Evolutionary conservation across 1,284 basidiomycete genomes (phyloP), one percentile per base, ranked within the genome.

Genomic region (Lignosus rhinocerotis): DNA sequence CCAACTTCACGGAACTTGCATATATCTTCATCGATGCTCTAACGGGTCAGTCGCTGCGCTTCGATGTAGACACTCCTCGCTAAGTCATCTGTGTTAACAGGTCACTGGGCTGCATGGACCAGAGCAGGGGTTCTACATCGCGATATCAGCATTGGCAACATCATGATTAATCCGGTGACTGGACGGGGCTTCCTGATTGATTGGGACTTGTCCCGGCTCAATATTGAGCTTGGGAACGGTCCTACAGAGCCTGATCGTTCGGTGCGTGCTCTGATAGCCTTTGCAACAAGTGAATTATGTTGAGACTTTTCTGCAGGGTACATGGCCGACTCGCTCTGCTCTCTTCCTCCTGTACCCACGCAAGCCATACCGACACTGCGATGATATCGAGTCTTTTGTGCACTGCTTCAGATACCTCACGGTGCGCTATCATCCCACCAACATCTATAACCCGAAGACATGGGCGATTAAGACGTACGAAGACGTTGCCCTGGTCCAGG

Each of bases 321-420:
- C 62, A n/a, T 61, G 62, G 62, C 56, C 58, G 36, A 58, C 56
- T 42, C 54, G 45, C 10, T 63, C 62, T 11, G 59, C 53, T 0
- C 19, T 52, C 7, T 19, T 46, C 8, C 52, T 55, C 8, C n/a
- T 12, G 3, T 46, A 32, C 38, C 61, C 58, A 12, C 14, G 43
- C 7, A 59, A 58, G 14, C 53, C 55, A 4, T 43, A 55, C 21
- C 38, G 53, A 16, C 30, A 46, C 12, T 56, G 54, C 14, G 62
- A 64, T 52, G 62, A 64, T 17, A 47, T 64, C 6, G 62, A 61
- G 36, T 56, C 59, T 1, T 58, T 60, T n/a, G 17, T 58, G 1
- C 59, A 60, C 31, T 19, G 52, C 6, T 45, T 54, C 31, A 6
- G 30, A 17, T 50, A 44, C 32, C 47, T 55, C 25, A 25, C 41